Evolutionary conservation across 345 rosid species (phyloP).

Genomic region (Melaleuca alternifolia): DNA sequence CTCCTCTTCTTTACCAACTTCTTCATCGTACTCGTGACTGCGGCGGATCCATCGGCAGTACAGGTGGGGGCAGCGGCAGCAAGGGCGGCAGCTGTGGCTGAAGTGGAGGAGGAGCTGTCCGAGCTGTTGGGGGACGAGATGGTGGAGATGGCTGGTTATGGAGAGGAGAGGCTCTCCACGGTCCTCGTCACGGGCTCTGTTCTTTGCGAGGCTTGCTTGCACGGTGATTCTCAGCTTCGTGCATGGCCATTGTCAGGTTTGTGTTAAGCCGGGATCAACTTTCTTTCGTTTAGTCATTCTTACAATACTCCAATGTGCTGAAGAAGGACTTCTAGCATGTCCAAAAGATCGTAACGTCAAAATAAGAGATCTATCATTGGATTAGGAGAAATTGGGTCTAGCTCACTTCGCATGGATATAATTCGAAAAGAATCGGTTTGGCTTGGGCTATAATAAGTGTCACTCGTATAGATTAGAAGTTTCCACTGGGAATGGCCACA

Average conservation of each 20-base stretch:
- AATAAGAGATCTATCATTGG: not conserved
- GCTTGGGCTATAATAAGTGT: not conserved
- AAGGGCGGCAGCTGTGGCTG: not conserved
- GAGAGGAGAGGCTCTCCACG: constrained; percentile 63
- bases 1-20: not conserved
- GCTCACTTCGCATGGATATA: not conserved
- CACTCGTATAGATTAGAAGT: not conserved
- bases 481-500: not conserved
- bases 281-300: not conserved
- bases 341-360: not conserved
- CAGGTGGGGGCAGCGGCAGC: not conserved
- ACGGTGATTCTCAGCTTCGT: constrained; percentile 6
- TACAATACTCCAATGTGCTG: not conserved
- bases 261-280: not conserved
- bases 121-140: constrained; percentile 29
- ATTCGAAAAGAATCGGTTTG: not conserved
- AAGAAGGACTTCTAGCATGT: not conserved
- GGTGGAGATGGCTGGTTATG: constrained; percentile 55
- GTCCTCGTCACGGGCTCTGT: constrained; percentile 49
- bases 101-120: not conserved
- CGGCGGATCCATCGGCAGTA: not conserved
- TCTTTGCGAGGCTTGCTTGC: constrained; percentile 23
- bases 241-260: constrained; percentile 44
- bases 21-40: not conserved
- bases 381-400: not conserved